These are phyloP conservation scores for Xerocomellus intermedius DNA, from an alignment of 768 basidiomycete genomes.

Conservation along the genomic window DNA sequence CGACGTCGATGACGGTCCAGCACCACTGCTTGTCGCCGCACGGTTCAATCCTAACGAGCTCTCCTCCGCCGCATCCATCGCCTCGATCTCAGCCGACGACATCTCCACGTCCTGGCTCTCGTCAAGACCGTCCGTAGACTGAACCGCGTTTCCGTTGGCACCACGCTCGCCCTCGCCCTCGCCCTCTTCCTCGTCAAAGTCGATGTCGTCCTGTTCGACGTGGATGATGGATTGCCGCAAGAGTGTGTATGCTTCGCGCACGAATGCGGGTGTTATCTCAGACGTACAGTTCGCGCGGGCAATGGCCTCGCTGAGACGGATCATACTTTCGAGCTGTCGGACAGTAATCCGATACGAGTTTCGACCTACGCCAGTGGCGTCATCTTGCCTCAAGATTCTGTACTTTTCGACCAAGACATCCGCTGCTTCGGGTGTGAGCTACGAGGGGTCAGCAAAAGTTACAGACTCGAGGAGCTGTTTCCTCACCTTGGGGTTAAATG, in stretches of 20 bases:
- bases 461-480: neutral
- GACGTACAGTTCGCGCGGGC: conserved; percentile 94
- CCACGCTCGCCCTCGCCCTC: conserved; percentile 56
- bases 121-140: conserved; percentile 39
- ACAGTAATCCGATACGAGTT: conserved; percentile 98
- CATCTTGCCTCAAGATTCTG: conserved; percentile 86
- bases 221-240: conserved; percentile 98
- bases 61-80: conserved; percentile 48
- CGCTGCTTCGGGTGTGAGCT: conserved; percentile 93
- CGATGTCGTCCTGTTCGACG: conserved; percentile 98
- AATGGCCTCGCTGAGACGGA: conserved; percentile 95
- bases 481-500: conserved; percentile 92
- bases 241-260: conserved; percentile 92
- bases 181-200: conserved; percentile 90
- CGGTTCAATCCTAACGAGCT: conserved; percentile 42
- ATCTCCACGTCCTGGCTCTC: conserved; percentile 64
- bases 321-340: conserved; percentile 97
- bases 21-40: conserved; percentile 36
- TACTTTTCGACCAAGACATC: conserved; percentile 96
- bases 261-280: conserved; percentile 95
- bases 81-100: conserved; percentile 58
- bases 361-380: conserved; percentile 79
- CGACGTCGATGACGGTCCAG: conserved; percentile 33
- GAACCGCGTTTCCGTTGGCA: conserved; percentile 35
- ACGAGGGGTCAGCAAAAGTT: conserved; percentile 9